These are phyloP conservation scores for Erysiphe pulchra DNA, from an alignment of 2,329 filamentous ascomycete species.

Conservation along the genomic window DNA sequence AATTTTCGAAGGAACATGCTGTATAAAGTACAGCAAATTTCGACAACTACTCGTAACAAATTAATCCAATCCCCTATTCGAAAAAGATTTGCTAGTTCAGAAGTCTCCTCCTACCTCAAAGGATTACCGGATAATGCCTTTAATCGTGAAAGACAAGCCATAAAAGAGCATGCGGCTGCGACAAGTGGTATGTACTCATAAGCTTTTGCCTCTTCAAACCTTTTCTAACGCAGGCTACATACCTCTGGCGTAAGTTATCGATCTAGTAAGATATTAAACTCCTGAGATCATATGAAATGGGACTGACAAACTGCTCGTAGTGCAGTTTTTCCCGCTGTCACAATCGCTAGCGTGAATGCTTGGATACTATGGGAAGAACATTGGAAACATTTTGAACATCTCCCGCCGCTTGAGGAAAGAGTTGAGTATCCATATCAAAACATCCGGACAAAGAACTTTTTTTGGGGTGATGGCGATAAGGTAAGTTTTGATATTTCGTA, in stretches of 20 bases:
- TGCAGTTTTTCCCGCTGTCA: constrained; percentile 45
- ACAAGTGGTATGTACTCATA: constrained; percentile 44
- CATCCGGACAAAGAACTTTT: constrained; percentile 86
- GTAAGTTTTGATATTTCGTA: constrained; percentile 19
- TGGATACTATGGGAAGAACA: constrained; percentile 85
- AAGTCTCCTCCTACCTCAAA: constrained; percentile 23
- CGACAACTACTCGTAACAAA: background rate
- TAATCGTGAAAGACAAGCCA: constrained; percentile 69
- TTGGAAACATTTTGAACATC: constrained; percentile 83
- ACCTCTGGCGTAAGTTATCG: constrained; percentile 86
- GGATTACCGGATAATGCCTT: constrained; percentile 65
- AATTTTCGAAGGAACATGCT: too few relatives aligned
- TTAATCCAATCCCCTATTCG: constrained; percentile 26
- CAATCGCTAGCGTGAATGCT: constrained; percentile 54
- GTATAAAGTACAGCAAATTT: too few relatives aligned
- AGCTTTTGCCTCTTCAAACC: background rate
- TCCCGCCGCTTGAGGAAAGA: constrained; percentile 71
- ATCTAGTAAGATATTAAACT: constrained; percentile 48
- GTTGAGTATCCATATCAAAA: constrained; percentile 94
- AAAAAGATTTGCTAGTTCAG: constrained; percentile 44
- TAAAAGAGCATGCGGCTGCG: constrained; percentile 69
- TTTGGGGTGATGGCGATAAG: constrained; percentile 92
- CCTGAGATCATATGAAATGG: background rate
- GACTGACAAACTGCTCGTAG: constrained; percentile 19
- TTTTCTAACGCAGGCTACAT: constrained; percentile 20